phyloP scores from a whole-genome alignment of 176 grass and related monocot species.

The Microstegium vimineum region DNA sequence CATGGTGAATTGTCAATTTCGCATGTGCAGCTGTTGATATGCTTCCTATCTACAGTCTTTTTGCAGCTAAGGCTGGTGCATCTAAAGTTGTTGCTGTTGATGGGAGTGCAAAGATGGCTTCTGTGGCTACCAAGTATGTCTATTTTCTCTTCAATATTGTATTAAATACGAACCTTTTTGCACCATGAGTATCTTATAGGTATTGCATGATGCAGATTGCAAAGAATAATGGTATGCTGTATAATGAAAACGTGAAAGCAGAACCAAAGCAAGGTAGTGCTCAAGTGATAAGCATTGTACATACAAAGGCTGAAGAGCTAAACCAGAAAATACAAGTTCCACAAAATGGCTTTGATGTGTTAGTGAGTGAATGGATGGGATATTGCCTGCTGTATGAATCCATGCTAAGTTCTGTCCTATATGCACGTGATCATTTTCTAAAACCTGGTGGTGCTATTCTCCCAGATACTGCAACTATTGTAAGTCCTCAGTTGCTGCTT shows the following conservation, averaged over 20 bases:
- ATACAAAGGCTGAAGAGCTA: conserved; percentile 87
- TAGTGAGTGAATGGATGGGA: conserved; percentile 99
- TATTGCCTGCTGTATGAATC: conserved; percentile 95
- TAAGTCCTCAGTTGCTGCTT: conserved; percentile 37
- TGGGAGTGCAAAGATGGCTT: conserved; percentile 87
- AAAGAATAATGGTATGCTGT: conserved; percentile 67
- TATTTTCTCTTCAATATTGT: background rate
- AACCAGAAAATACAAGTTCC: conserved; percentile 57
- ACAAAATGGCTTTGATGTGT: conserved; percentile 60
- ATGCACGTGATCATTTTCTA: conserved; percentile 84
- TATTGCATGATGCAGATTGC: conserved; percentile 52
- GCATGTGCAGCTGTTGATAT: conserved; percentile 24
- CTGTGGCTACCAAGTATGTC: conserved; percentile 72
- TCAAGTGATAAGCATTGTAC: conserved; percentile 62
- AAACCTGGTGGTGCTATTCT: conserved; percentile 92
- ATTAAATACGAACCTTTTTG: background rate
- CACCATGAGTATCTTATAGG: background rate
- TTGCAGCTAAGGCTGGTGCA: conserved; percentile 91
- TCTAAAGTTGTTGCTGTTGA: conserved; percentile 85
- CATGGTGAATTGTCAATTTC: background rate
- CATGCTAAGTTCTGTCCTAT: conserved; percentile 92
- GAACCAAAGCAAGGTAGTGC: conserved; percentile 6
- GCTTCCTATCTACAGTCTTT: conserved; percentile 60
- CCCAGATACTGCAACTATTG: conserved; percentile 86
- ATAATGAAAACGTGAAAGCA: conserved; percentile 20